Conservation (phyloP, 1,139 yeast species). For the Yamadazyma sp. region DNA sequence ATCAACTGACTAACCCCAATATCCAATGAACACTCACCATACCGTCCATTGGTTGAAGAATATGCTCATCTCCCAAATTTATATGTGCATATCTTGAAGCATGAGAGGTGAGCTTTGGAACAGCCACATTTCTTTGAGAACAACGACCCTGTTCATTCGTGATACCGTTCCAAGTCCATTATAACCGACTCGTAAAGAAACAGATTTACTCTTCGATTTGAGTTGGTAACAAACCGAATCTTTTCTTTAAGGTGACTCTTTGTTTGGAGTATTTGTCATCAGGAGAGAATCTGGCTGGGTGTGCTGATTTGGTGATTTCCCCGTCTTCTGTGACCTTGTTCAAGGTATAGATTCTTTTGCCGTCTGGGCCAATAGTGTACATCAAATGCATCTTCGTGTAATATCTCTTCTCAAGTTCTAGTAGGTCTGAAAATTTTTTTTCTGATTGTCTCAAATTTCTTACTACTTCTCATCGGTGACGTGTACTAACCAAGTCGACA, state of each 20-base stretch:
- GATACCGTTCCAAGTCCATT: too few species aligned
- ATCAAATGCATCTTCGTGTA: constrained; percentile 79
- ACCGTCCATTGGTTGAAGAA: neutral
- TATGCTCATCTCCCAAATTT: neutral
- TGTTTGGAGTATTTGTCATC: constrained; percentile 99
- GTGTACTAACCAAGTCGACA: constrained; percentile 2
- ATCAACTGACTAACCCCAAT: neutral
- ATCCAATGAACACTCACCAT: neutral
- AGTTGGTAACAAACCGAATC: constrained; percentile 86
- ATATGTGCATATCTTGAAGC: neutral
- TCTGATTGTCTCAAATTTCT: neutral
- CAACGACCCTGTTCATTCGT: too few species aligned
- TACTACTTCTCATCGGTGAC: neutral
- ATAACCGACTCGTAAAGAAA: too few species aligned
- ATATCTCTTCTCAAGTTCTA: neutral
- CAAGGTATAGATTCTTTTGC: constrained; percentile 93
- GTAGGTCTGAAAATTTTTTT: constrained; percentile 7
- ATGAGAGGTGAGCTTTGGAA: too few species aligned
- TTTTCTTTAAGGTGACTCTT: constrained; percentile 96
- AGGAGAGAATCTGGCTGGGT: constrained; percentile 99
- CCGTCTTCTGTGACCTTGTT: constrained; percentile 79
- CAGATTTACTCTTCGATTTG: constrained; percentile 34
- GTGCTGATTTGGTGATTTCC: constrained; percentile 97
- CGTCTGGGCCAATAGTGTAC: constrained; percentile 94
- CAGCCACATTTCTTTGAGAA: too few species aligned